A percentile compares a stretch with the other conserved stretches of the same genome.
phyloP scores from a whole-genome alignment of 139 green algal species.

The Coelastrella sp. region DNA sequence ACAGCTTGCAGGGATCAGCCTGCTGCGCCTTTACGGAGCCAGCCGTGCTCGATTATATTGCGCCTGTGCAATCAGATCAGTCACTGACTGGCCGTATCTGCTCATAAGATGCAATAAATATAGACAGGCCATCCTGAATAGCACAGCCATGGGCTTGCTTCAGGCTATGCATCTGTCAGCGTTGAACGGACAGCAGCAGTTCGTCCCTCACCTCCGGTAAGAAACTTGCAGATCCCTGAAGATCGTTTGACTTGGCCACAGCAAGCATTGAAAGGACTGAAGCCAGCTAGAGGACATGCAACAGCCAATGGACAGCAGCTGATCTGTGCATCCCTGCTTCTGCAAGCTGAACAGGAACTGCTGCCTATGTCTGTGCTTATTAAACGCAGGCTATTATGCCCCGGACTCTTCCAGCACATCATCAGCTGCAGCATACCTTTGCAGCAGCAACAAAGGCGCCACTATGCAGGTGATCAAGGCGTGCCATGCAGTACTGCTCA shows the following conservation, averaged over 20 bases:
- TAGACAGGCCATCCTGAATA: too few relatives aligned
- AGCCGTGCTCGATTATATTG: too few relatives aligned
- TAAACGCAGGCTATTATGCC: neutral
- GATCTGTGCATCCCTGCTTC: neutral
- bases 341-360: neutral
- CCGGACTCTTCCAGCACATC: too few relatives aligned
- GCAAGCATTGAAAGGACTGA: neutral
- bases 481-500: too few relatives aligned
- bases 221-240: neutral
- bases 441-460: too few relatives aligned
- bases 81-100: too few relatives aligned
- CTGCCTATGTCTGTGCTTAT: neutral
- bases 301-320: neutral
- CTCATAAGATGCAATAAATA: too few relatives aligned
- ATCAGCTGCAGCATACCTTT: too few relatives aligned
- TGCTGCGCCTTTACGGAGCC: too few relatives aligned
- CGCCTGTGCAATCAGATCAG: too few relatives aligned
- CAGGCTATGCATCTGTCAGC: neutral
- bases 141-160: neutral
- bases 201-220: neutral
- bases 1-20: too few relatives aligned
- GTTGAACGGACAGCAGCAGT: constrained; percentile 1
- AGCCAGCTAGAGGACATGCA: neutral
- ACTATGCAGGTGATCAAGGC: too few relatives aligned
- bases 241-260: neutral